Evolutionary conservation across 352 stramenopile genomes (phyloP), one percentile per base, ranked within the genome.

Genomic region (Pythium rhizo-oryzae): DNA sequence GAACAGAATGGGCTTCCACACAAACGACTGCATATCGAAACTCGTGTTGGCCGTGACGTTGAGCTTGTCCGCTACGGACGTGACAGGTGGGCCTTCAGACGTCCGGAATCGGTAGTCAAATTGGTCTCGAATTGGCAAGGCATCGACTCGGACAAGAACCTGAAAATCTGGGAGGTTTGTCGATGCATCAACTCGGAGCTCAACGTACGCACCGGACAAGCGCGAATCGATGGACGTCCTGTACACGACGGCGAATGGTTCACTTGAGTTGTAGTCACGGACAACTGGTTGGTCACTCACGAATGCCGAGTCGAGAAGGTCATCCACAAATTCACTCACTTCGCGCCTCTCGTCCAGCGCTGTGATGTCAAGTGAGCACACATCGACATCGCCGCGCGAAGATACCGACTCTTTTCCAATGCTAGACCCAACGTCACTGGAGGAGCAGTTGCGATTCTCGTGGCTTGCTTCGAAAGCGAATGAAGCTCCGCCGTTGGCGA

Each of bases 51-150:
- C 62, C 43, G 53, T 56, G 8, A 11, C 19, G 19, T 54, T 69
- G 15, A 52, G 15, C 1, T 16, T 56, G 47, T 18, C 28, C 33
- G 33, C 11, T 9, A 28, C 25, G 8, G 47, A 37, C 13, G 25
- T 58, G 19, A 21, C 8, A 16, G 23, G 2, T 3, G 23, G 37
- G 1, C 55, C 64, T 9, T 70, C 64, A 15, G 19, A 56, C 9
- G 47, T 54, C 24, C 24, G 35, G 37, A 71, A 66, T 21, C 21
- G 25, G 28, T 66, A 71, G 58, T 65, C 57, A 39, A 58, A 66
- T 16, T 58, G 51, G 2, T 50, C 44, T 9, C 33, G 18, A 4
- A 57, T 71, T 6, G 65, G 65, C 13, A 56, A 57, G 4, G 47
- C 65, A 33, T 51, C 51, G 8, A 71, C 51, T 7, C 65, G 56